A percentile compares a stretch with the other conserved stretches of the same genome.
Conservation (phyloP, 495 filamentous ascomycete genomes). For the Talaromyces adpressus region DNA sequence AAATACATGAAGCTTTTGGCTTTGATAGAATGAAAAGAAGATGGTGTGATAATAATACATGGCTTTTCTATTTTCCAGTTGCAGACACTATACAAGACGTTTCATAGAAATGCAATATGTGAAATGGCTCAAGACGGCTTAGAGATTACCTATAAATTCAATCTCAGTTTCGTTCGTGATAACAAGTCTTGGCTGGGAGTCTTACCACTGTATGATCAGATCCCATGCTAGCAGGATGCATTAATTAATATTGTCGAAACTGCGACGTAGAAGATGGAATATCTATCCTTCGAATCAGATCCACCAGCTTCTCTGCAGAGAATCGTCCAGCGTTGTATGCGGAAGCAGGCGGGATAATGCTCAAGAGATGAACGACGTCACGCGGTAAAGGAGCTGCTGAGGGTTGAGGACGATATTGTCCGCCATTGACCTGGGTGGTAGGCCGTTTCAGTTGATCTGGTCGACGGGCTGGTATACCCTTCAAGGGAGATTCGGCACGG, state of each 20-base stretch:
- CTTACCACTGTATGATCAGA: conserved; percentile 30
- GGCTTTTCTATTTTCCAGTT: background rate
- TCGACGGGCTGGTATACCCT: conserved; percentile 73
- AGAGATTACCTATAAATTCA: background rate
- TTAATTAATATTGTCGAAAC: conserved; percentile 26
- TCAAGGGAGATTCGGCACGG: conserved; percentile 80
- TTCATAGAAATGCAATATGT: background rate
- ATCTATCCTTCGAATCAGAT: conserved; percentile 58
- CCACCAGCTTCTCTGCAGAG: conserved; percentile 63
- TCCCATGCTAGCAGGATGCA: conserved; percentile 20
- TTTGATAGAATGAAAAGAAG: background rate
- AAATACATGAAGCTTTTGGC: background rate
- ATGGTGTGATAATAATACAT: background rate
- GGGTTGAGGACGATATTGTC: conserved; percentile 34
- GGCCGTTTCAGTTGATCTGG: conserved; percentile 69
- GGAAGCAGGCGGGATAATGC: conserved; percentile 72
- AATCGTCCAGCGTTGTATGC: conserved; percentile 62
- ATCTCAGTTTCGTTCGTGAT: background rate
- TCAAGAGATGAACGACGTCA: conserved; percentile 73
- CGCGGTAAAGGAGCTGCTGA: conserved; percentile 57
- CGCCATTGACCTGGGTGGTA: conserved; percentile 22
- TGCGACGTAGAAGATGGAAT: conserved; percentile 52
- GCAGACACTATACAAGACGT: background rate
- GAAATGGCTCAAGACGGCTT: background rate
- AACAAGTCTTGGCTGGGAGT: background rate